Evolutionary conservation across 768 basidiomycete genomes (phyloP), one percentile per base, ranked within the genome.

Genomic region (Pholiota molesta): DNA sequence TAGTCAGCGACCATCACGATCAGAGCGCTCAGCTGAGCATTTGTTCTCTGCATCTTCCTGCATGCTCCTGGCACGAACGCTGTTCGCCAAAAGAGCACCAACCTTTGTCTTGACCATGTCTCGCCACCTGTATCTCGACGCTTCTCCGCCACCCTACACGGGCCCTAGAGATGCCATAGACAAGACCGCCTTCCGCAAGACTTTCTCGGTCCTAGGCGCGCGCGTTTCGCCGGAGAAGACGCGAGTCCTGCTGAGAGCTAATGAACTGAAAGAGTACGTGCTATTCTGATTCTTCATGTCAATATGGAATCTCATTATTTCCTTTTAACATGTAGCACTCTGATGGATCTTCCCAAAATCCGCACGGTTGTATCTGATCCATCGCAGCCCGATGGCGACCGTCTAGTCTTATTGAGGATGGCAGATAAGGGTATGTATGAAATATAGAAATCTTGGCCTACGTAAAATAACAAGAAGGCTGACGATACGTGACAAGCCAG

Each of bases 271-370:
- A 75, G 81, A 79, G 93, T 92, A 64, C 33, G 79, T 78, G 23
- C 0, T 28, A 44, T 3, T 19, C 44, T 45, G 49, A 45, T 19
- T 17, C 37, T 52, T 13, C 45, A 51, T 17, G 4, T 40, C 16
- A 52, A 19, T 44, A 16, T 55, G 62, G 31, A 52, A 40, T 57
- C 37, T 61, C 35, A 29, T 47, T 33, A 39, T 37, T 3, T 23
- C 23, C n/a, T 23, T 39, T 59, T 59, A 37, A 47, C 59, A 53
- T 62, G n/a, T 62, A 91, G 92, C 51, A 76, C 74, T 29, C 67
- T 94, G 54, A 77, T 94, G 69, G 83, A 90, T 75, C 69, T 92
- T 13, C 90, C 89, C n/a, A 88, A 82, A 76, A 71, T 89, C 19
- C 84, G 82, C 60, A 86, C 76, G 23, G 86, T 94, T 2, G 75